Percentiles rank a stretch among this genome's conserved stretches.
These are phyloP conservation scores for Adiantum capillusveneris DNA, from an alignment of 75 land plant species.

Conservation along the genomic window DNA sequence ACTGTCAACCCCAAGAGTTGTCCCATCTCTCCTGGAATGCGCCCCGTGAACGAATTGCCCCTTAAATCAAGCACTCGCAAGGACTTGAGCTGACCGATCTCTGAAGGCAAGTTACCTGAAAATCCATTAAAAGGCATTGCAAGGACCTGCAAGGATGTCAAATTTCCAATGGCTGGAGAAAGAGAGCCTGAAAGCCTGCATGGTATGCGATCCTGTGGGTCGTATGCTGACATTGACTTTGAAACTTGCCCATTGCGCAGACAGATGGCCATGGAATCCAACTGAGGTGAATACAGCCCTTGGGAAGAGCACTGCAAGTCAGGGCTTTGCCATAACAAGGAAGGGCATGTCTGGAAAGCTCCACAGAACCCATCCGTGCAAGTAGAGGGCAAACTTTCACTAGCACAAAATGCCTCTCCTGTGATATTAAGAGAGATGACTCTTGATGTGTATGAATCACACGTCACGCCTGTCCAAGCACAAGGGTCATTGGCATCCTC, in stretches of 20 bases:
- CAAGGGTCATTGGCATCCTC: conserved; percentile 24
- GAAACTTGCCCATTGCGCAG: conserved; percentile 14
- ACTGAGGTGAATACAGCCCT: not conserved
- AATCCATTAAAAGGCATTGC: conserved; percentile 8
- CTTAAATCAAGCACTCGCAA: conserved; percentile 56
- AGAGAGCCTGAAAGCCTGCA: conserved; percentile 10
- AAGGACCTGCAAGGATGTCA: not conserved
- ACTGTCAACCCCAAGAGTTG: conserved; percentile 11
- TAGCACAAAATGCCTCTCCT: conserved; percentile 14
- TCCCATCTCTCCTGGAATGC: conserved; percentile 23
- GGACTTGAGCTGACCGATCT: conserved; percentile 34
- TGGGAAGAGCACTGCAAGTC: not conserved
- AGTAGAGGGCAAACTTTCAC: conserved; percentile 2
- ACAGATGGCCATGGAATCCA: not conserved
- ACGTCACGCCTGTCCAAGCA: conserved; percentile 54
- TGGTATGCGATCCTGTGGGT: conserved; percentile 4
- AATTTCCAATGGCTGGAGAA: conserved; percentile 7
- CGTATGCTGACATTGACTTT: conserved; percentile 2
- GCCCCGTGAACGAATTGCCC: conserved; percentile 42
- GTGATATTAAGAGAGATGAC: conserved; percentile 29
- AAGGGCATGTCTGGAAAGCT: conserved; percentile 13
- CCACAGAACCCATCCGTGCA: conserved; percentile 5
- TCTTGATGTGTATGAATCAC: conserved; percentile 24
- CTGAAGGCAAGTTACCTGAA: conserved; percentile 19
- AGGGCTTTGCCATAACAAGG: conserved; percentile 8